Evolutionary conservation across 768 basidiomycete genomes (phyloP).

Genomic region (Boletus huronensis): DNA sequence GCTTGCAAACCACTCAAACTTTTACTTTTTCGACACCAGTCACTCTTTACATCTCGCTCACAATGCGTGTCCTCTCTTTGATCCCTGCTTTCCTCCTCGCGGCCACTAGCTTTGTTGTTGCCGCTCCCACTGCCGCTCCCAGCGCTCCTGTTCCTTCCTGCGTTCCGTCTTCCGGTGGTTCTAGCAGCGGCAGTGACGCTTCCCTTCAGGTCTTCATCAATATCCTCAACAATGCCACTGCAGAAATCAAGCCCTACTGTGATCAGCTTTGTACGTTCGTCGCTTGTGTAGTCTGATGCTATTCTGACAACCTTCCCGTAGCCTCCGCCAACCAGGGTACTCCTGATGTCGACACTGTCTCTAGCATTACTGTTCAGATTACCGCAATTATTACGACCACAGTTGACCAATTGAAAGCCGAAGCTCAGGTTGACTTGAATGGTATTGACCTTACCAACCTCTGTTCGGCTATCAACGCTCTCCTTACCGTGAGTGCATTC

Average conservation of each 20-base stretch:
- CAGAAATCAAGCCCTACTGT: background rate
- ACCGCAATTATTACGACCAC: background rate
- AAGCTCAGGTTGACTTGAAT: background rate
- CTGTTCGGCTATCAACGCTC: background rate
- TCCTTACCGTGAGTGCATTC: slow-evolving; percentile 2
- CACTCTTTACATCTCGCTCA: slow-evolving; percentile 13
- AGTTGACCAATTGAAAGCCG: background rate
- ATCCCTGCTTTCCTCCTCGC: slow-evolving; percentile 18
- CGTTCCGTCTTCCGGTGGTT: background rate
- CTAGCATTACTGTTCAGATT: slow-evolving; percentile 2
- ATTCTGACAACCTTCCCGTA: background rate
- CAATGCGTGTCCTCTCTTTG: slow-evolving; percentile 27
- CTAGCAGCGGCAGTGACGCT: background rate
- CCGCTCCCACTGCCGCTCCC: slow-evolving; percentile 1
- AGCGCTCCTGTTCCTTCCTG: background rate
- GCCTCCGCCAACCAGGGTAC: background rate
- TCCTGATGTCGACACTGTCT: background rate
- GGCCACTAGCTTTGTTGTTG: slow-evolving; percentile 16
- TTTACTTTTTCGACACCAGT: background rate
- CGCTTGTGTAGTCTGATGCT: rapidly evolving
- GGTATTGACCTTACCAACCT: background rate
- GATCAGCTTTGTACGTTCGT: background rate
- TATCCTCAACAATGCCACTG: background rate
- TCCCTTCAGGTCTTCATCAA: slow-evolving; percentile 3
- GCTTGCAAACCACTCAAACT: background rate